Percentiles rank a stretch among this genome's conserved stretches.
Conservation (phyloP, 108 stramenopile genomes). For the Cyclotella choctawhatcheeana region DNA sequence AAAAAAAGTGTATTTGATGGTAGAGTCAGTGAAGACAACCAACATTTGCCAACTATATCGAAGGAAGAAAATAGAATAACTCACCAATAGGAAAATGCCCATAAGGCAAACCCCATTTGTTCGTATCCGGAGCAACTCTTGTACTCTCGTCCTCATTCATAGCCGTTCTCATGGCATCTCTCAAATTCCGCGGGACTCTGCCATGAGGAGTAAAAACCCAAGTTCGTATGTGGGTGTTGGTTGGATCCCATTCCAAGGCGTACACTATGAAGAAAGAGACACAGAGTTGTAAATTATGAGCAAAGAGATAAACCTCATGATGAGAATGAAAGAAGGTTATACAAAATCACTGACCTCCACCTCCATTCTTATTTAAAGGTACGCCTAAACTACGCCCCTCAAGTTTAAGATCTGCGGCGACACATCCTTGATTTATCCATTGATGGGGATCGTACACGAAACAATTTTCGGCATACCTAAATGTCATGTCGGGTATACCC, state of each 20-base stretch:
- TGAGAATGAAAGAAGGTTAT: too few species aligned
- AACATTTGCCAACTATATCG: too few species aligned
- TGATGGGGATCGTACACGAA: constrained; percentile 90
- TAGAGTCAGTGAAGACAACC: too few species aligned
- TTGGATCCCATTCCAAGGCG: constrained; percentile 90
- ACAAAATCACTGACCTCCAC: too few species aligned
- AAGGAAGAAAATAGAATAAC: background rate
- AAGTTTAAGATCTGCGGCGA: constrained; percentile 62
- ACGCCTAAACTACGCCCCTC: constrained; percentile 71
- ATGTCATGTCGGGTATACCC: constrained; percentile 65
- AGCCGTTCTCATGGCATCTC: constrained; percentile 73
- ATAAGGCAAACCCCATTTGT: constrained; percentile 84
- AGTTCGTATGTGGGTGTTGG: constrained; percentile 76
- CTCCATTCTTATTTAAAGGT: constrained; percentile 84
- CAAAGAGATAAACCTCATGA: too few species aligned
- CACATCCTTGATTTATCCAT: constrained; percentile 94
- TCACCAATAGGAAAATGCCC: constrained; percentile 84
- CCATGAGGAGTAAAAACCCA: constrained; percentile 89
- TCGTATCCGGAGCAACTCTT: constrained; percentile 84
- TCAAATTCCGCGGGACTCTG: constrained; percentile 76
- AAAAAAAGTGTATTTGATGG: too few species aligned
- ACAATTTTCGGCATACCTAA: constrained; percentile 74
- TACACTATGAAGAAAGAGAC: too few species aligned
- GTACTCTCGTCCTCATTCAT: constrained; percentile 33
- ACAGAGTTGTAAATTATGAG: too few species aligned